Base-by-base conservation (phyloP, 139 green algal genomes). In the Chlorella sp. region DNA sequence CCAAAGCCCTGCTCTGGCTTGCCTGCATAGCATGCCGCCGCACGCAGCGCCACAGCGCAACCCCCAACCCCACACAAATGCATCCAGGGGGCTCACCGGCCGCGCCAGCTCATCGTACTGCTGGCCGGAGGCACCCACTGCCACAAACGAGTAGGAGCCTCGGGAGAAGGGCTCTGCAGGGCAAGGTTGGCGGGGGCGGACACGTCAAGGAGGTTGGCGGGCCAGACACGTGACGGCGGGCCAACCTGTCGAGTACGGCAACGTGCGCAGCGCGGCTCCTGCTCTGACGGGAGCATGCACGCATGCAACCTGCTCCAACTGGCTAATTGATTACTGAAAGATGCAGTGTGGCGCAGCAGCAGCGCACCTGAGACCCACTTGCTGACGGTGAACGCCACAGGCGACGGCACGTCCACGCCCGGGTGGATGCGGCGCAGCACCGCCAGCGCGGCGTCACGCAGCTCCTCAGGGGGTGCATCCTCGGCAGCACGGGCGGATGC, bases 101-200 rank as follows among this genome's bases (percentile, higher is more conserved):
- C 34, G 47, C 12, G 94, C 94, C 81, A 98, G 88, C 26, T 79
- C 39, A 76, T 98, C 95, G 74, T 98, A 98, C 12, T 92, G 89
- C 30, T 83, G 51, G 17, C 86, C 91, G 26, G 57, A 83, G 34
- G 93, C 89, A 47, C 93, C 94, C 34, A 96, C 87, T 21, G 91
- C 91, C 25, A 98, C 92, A 74, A 91, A 98, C 2, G 92, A 96
- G 84, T 98, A 98, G 26, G 89, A 92, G 38, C 94, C 94, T 17
- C 84, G 34, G 0, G 79, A 25, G 62, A 65, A 87, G 17, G 51
- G 72, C 21, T 91, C 88, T 67, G 71, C 74, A 55, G 0, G 51
- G 3, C 6, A 55, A 25, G 26, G 38, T n/a, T 41, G 28, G 38
- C 12, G 17, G 30, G 26, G 9, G 44, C 9, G 44, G 44, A 9